Evolutionary conservation across 73 alveolate species (phyloP).

Genomic region (Effrenium voratum): DNA sequence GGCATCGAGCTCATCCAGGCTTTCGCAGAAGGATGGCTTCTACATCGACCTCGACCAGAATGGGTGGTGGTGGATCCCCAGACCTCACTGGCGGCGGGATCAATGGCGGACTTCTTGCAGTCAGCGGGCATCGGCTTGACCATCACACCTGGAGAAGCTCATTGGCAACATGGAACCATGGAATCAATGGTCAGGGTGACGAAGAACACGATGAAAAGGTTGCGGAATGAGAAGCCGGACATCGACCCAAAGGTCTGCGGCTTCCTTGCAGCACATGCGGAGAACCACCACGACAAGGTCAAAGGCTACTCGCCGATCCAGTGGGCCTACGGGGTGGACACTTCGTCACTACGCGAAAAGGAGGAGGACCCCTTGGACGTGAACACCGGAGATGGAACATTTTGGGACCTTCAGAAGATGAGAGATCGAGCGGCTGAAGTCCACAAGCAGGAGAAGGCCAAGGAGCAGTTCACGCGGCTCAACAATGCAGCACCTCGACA

Average conservation of each 20-base stretch:
- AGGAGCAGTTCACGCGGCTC: neutral
- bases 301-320: constrained; percentile 30
- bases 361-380: neutral
- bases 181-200: neutral
- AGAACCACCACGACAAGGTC: neutral
- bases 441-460: neutral
- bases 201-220: neutral
- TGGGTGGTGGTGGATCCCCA: constrained; percentile 33
- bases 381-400: neutral
- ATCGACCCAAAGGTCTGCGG: neutral
- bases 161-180: neutral
- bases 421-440: constrained; percentile 13
- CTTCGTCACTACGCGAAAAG: neutral
- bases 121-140: neutral
- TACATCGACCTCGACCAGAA: constrained; percentile 12
- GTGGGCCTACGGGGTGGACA: constrained; percentile 30
- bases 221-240: neutral
- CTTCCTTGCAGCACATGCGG: neutral
- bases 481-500: constrained; percentile 2
- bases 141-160: neutral
- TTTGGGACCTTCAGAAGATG: neutral
- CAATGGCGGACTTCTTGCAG: neutral
- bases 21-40: neutral
- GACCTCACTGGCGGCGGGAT: neutral
- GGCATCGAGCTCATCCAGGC: neutral